Evolutionary conservation across 2,329 filamentous ascomycete species (phyloP).

Genomic region (Tolypocladium pustulatum): DNA sequence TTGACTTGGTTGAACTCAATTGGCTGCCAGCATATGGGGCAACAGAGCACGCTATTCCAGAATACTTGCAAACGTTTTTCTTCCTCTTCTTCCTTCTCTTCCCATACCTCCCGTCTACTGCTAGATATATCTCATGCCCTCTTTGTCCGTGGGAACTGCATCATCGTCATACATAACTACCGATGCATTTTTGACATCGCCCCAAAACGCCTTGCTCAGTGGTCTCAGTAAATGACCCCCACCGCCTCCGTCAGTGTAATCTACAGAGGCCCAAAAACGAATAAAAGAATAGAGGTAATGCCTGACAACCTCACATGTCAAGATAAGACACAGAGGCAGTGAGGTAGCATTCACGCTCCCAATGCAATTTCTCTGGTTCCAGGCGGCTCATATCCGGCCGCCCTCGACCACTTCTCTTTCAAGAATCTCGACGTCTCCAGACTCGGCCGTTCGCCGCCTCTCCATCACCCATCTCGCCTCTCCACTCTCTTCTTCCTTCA

Average conservation of each 20-base stretch:
- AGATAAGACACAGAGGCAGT: not conserved
- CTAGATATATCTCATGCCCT: not conserved
- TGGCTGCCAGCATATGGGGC: too few relatives aligned
- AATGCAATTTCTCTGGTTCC: not conserved
- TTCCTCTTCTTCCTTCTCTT: not conserved
- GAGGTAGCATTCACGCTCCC: not conserved
- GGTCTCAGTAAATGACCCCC: not conserved
- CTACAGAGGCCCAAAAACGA: not conserved
- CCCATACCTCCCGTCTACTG: not conserved
- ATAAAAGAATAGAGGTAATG: not conserved
- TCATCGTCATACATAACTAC: not conserved
- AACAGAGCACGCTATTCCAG: too few relatives aligned
- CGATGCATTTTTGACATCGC: not conserved
- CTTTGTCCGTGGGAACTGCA: not conserved
- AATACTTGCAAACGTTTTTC: not conserved
- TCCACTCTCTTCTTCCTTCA: slow-evolving; percentile 49
- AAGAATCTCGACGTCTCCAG: slow-evolving; percentile 54
- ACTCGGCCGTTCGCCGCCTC: slow-evolving; percentile 53
- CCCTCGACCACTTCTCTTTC: slow-evolving; percentile 54
- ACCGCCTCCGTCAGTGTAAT: not conserved
- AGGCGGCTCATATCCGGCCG: slow-evolving; percentile 28
- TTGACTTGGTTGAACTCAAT: too few relatives aligned
- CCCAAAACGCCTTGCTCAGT: not conserved
- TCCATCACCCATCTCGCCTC: slow-evolving; percentile 61
- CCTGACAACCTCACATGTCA: not conserved